Base-by-base conservation (phyloP, 2,329 filamentous ascomycete species). In the Hirsutella thompsonii region DNA sequence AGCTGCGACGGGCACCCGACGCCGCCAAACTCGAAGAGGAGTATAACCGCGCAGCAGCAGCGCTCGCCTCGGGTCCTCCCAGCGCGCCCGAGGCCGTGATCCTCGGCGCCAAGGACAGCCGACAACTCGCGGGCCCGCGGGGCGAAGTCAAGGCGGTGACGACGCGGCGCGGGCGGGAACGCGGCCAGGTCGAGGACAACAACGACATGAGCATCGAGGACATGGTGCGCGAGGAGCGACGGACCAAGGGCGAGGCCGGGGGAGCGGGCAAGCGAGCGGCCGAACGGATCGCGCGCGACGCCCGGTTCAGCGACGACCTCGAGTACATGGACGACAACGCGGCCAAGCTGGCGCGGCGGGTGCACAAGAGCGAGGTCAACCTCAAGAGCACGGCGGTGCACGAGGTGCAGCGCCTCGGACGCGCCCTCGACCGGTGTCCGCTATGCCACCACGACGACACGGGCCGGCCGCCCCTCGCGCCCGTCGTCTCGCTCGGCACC, bases 241-340 rank as follows among this genome's bases (percentile, higher is more conserved):
- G 90, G 41, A 95, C 86, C 4, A 81, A 79, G 44, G 81, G 81
- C 14, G 79, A 86, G 53, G 68, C 69, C 4, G 86, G 84, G 34
- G 87, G 87, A 40, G 89, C 95, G 56, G 85, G 84, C 1, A 69
- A 80, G 51, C 77, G 84, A 4, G 74, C 95, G 26, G 92, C 92
- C 3, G 89, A 96, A 58, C 79, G 89, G 44, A 98, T 98, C 50
- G 86, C 89, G 41, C 94, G 94, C 57, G 92, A 98, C 59, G 76
- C 65, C 38, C 93, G 89, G 55, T 98, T 93, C 57, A 81, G 87
- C 65, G 79, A 93, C 54, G 83, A 94, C 58, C 76, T 98, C 20
- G 90, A 98, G 41, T 98, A 98, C 63, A 83, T 96, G 72, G 90
- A 98, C 57, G 92, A 96, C 52, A 96, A 98, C 55, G 92, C 92